A percentile compares a stretch with the other conserved stretches of the same genome.
These are phyloP conservation scores for Dendrothele bispora DNA, from an alignment of 768 basidiomycete genomes.

Conservation along the genomic window DNA sequence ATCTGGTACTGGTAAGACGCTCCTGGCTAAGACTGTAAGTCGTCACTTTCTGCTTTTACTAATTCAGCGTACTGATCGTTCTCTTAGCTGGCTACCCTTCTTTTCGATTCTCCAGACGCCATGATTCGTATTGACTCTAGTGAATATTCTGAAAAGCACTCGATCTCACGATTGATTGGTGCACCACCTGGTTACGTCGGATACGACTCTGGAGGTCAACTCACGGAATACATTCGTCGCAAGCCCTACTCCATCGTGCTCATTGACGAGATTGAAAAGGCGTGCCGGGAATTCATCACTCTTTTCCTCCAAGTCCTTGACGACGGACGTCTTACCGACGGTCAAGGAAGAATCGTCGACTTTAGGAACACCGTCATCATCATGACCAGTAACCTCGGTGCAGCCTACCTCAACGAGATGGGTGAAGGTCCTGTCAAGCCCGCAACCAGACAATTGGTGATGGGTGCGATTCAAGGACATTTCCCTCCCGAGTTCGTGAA, in stretches of 20 bases:
- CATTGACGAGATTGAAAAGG: slow-evolving; percentile 91
- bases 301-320: slow-evolving; percentile 58
- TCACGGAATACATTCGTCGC: slow-evolving; percentile 91
- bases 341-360: slow-evolving; percentile 85
- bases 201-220: slow-evolving; percentile 84
- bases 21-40: slow-evolving; percentile 85
- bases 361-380: slow-evolving; percentile 93
- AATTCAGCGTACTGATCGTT: slow-evolving; percentile 6
- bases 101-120: slow-evolving; percentile 90
- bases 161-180: slow-evolving; percentile 68
- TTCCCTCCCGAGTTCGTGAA: slow-evolving; percentile 95
- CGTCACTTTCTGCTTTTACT: not conserved
- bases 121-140: slow-evolving; percentile 93
- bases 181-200: slow-evolving; percentile 73
- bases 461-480: slow-evolving; percentile 76
- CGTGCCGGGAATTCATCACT: slow-evolving; percentile 72
- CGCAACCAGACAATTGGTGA: slow-evolving; percentile 64
- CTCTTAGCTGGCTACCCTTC: slow-evolving; percentile 74
- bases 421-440: slow-evolving; percentile 66
- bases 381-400: slow-evolving; percentile 92
- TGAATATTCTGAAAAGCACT: slow-evolving; percentile 87
- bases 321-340: slow-evolving; percentile 89
- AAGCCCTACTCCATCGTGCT: slow-evolving; percentile 87
- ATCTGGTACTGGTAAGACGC: slow-evolving; percentile 88
- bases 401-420: slow-evolving; percentile 73